Evolutionary conservation across 768 basidiomycete genomes (phyloP).

Genomic region (Leccinum truebloodii): DNA sequence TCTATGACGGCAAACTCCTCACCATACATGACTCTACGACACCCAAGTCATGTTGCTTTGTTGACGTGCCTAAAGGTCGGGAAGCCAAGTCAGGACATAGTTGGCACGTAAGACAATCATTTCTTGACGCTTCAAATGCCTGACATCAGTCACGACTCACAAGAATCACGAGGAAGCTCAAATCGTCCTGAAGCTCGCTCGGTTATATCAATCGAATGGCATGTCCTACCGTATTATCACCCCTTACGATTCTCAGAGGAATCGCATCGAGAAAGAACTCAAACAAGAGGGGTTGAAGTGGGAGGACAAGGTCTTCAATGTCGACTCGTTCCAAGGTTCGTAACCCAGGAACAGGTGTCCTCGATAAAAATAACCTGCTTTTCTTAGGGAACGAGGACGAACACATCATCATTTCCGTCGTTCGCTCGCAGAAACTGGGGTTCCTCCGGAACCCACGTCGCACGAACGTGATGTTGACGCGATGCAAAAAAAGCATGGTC

Average conservation of each 20-base stretch:
- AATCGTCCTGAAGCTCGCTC: constrained; percentile 55
- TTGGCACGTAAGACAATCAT: constrained; percentile 32
- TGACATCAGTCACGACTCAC: background rate
- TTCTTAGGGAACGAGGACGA: constrained; percentile 77
- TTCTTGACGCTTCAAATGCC: background rate
- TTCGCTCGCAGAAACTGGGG: constrained; percentile 61
- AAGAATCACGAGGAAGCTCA: constrained; percentile 63
- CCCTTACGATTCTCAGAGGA: constrained; percentile 76
- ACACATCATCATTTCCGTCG: constrained; percentile 69
- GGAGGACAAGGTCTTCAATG: constrained; percentile 72
- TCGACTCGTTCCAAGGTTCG: constrained; percentile 80
- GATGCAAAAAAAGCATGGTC: constrained; percentile 74
- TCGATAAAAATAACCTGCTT: constrained; percentile 15
- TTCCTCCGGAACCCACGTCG: constrained; percentile 65
- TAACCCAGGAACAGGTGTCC: constrained; percentile 2
- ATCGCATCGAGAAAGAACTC: constrained; percentile 55
- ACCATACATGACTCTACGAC: constrained; percentile 52
- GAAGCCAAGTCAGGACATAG: constrained; percentile 34
- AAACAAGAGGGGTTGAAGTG: constrained; percentile 47
- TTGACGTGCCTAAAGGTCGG: constrained; percentile 41
- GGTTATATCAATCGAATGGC: constrained; percentile 44
- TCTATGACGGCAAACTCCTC: constrained; percentile 60
- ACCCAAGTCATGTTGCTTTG: constrained; percentile 35
- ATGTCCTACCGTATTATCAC: constrained; percentile 68
- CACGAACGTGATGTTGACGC: constrained; percentile 85